Evolutionary conservation across 2,329 filamentous ascomycete species (phyloP).

Genomic region (Lasiodiplodia sp.): DNA sequence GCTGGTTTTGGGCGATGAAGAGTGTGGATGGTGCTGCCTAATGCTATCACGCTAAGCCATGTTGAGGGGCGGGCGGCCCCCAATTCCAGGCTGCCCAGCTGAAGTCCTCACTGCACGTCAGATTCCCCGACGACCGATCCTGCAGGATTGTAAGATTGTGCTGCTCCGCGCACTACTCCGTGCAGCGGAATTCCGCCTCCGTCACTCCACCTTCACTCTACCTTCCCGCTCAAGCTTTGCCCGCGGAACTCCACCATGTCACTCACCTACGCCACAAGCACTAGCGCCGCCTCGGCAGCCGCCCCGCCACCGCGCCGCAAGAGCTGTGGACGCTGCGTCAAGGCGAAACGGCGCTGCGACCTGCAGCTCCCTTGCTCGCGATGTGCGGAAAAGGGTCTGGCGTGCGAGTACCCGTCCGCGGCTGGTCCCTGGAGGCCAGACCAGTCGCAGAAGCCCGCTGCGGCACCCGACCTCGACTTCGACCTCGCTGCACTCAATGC

Average conservation of each 20-base stretch:
- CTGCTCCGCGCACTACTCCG: neutral
- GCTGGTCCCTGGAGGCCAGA: neutral
- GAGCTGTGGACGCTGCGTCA: neutral
- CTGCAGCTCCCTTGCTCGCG: neutral
- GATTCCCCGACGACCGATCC: neutral
- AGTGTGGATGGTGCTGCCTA: too few species aligned
- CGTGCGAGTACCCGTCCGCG: neutral
- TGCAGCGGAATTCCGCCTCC: neutral
- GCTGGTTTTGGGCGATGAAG: too few species aligned
- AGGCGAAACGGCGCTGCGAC: neutral
- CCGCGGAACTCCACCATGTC: constrained; percentile 3
- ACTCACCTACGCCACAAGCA: neutral
- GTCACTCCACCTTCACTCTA: neutral
- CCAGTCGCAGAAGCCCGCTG: neutral
- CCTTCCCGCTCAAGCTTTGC: too few species aligned
- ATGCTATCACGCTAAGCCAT: too few species aligned
- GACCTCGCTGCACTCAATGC: neutral
- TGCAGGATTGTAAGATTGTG: neutral
- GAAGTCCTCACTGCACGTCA: too few species aligned
- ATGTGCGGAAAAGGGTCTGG: neutral
- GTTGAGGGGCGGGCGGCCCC: too few species aligned
- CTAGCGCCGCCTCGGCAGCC: neutral
- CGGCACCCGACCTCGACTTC: neutral
- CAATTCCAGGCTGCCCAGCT: too few species aligned
- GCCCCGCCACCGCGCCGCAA: neutral